Conservation (phyloP, 208 protist species). For the Crithidia brevicula region DNA sequence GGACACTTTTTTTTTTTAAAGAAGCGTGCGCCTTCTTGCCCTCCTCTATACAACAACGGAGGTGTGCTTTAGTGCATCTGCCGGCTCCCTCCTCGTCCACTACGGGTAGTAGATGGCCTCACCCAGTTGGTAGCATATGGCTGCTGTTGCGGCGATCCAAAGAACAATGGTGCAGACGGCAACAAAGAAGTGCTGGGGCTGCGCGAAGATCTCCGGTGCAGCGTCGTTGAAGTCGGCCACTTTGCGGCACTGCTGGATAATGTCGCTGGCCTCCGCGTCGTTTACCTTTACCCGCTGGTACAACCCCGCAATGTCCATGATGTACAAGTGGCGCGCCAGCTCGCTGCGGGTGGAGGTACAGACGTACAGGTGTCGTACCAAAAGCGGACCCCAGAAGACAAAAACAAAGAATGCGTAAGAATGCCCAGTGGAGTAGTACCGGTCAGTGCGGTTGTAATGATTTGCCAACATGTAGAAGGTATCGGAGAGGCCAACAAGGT, state of each 20-base stretch:
- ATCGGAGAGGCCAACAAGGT: constrained; percentile 47
- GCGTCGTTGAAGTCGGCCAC: constrained; percentile 49
- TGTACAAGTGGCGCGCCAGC: constrained; percentile 56
- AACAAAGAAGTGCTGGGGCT: constrained; percentile 31
- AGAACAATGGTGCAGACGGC: constrained; percentile 33
- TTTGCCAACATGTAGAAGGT: constrained; percentile 43
- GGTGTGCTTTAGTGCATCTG: too few relatives aligned
- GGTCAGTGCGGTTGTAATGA: constrained; percentile 15
- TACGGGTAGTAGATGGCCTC: constrained; percentile 37
- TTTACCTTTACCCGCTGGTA: constrained; percentile 57
- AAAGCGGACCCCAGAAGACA: constrained; percentile 54
- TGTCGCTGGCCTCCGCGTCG: constrained; percentile 43
- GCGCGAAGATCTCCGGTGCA: constrained; percentile 52
- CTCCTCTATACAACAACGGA: too few relatives aligned
- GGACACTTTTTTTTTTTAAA: too few relatives aligned
- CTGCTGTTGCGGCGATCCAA: constrained; percentile 39
- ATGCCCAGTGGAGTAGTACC: constrained; percentile 60
- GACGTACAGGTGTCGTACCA: constrained; percentile 65
- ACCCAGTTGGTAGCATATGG: constrained; percentile 43
- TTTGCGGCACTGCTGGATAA: constrained; percentile 49
- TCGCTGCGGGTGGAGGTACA: constrained; percentile 43
- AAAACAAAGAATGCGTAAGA: constrained; percentile 64
- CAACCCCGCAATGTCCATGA: constrained; percentile 69
- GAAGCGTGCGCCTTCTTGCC: too few relatives aligned
- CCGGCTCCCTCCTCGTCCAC: too few relatives aligned